Base-by-base conservation (phyloP, 352 stramenopile species). In the Phytophthora rubi region DNA sequence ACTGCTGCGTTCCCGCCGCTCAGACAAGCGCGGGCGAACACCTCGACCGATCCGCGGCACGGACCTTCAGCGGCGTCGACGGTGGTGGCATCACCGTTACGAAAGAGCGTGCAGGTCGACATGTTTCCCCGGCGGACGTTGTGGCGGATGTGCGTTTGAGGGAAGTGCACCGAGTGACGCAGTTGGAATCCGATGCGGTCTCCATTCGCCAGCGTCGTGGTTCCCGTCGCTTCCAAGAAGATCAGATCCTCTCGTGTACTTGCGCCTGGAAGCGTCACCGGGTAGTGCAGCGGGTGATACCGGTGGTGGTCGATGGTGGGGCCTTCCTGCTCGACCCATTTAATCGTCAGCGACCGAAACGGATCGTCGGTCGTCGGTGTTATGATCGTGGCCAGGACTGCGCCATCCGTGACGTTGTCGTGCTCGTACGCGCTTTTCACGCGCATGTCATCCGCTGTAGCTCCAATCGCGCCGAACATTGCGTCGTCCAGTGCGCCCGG, bases 161-260 rank as follows among this genome's bases (percentile, higher is more conserved):
- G 47, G 18, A 92, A 81, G 30, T 90, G 77, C 9, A 93, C 75
- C 28, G 85, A 93, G 65, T 93, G 85, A 18, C 83, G 61, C 6
- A 93, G 53, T 37, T 90, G 80, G 65, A 77, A 93, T 3, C 85
- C 85, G 56, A 93, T 54, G 4, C 65, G 79, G 49, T 93, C 81
- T 15, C 83, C 85, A 2, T 77, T 81, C 15, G 71, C 59, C 32
- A 90, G 57, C n/a, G 48, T 73, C 1, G 62, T 79, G 4, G 73
- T 83, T 16, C 85, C 85, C 0, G 81, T 90, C 18, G 71, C 63
- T 39, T 91, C 83, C 13, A 91, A 59, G 45, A 81, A 83, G 3
- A 93, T 72, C 6, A 91, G 68, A 66, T 93, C 85, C n/a, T 82
- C 79, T 33, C 85, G 86, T n/a, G 54, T 58, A 21, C 68, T 56